Percentiles rank a stretch among this genome's conserved stretches.
These are phyloP conservation scores for Helicocarpus griseus DNA, from an alignment of 2,329 filamentous ascomycete species.

Conservation along the genomic window DNA sequence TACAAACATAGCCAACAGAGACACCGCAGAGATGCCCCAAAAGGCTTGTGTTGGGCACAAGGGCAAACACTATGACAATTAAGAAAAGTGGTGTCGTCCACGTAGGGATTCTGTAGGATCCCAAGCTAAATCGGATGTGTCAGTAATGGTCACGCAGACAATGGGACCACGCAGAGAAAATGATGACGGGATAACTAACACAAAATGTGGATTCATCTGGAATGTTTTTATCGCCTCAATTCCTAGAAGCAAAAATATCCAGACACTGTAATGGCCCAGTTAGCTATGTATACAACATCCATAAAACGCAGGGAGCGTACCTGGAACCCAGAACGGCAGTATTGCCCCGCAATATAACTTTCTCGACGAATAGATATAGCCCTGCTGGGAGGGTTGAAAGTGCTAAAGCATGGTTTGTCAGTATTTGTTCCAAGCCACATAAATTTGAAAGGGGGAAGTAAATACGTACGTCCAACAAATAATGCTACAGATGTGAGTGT, in stretches of 20 bases:
- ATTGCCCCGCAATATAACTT: constrained; percentile 59
- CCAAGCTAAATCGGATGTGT: constrained; percentile 36
- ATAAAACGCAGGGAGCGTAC: constrained; percentile 37
- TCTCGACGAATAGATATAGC: constrained; percentile 71
- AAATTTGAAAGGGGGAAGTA: background rate
- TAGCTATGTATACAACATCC: background rate
- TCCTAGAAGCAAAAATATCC: constrained; percentile 81
- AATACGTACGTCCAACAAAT: constrained; percentile 75
- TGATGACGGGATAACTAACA: constrained; percentile 26
- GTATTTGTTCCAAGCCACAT: background rate
- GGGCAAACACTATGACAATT: constrained; percentile 61
- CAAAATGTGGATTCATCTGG: constrained; percentile 68
- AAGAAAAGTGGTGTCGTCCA: constrained; percentile 82
- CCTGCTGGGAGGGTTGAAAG: constrained; percentile 73
- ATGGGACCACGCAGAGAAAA: background rate
- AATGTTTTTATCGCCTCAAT: constrained; percentile 81
- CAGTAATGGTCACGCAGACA: background rate
- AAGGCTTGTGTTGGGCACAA: constrained; percentile 74
- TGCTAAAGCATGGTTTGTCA: constrained; percentile 39
- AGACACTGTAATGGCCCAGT: constrained; percentile 51
- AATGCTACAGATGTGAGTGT: constrained; percentile 79
- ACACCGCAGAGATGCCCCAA: constrained; percentile 80
- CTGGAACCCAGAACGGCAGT: constrained; percentile 72
- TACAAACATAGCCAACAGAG: constrained; percentile 77
- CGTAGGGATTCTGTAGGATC: constrained; percentile 68